A percentile compares a stretch with the other conserved stretches of the same genome.
Evolutionary conservation across 768 basidiomycete species (phyloP).

Genomic region (Leccinum disarticulatum): DNA sequence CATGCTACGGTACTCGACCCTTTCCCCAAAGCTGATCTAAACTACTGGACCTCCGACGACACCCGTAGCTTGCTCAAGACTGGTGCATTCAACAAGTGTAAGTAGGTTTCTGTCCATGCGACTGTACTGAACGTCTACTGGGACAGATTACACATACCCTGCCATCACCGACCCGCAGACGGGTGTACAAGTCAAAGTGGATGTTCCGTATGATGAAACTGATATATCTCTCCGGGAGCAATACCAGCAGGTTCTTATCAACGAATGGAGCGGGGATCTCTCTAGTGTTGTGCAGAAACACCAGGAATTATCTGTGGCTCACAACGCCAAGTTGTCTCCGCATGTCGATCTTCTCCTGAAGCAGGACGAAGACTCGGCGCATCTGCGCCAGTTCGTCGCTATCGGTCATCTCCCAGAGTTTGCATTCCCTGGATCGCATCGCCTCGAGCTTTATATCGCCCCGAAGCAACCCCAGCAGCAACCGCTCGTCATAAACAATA

Average conservation of each 20-base stretch:
- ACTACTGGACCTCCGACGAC: constrained; percentile 19
- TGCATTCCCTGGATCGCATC: constrained; percentile 20
- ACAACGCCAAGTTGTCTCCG: neutral
- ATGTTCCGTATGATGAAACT: constrained; percentile 10
- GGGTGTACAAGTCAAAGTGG: constrained; percentile 11
- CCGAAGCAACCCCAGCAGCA: neutral
- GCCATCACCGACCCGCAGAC: constrained; percentile 12
- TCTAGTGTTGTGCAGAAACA: neutral
- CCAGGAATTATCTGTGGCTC: neutral
- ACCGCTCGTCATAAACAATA: constrained; percentile 12
- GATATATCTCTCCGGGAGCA: constrained; percentile 5
- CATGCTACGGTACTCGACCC: constrained; percentile 7
- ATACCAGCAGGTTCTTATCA: constrained; percentile 6
- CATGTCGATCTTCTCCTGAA: constrained; percentile 8
- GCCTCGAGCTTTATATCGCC: constrained; percentile 17
- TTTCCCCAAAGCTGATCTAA: constrained; percentile 10
- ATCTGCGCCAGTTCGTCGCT: constrained; percentile 11
- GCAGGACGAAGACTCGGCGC: neutral
- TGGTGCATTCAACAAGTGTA: constrained; percentile 5
- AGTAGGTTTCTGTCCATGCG: neutral
- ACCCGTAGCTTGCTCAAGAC: constrained; percentile 8
- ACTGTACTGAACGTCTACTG: neutral
- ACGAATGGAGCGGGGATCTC: constrained; percentile 4
- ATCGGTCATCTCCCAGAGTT: constrained; percentile 16
- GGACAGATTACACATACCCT: constrained; percentile 23